These are phyloP conservation scores for Pugionium cornutum DNA, from an alignment of 345 rosid genomes.

Conservation along the genomic window DNA sequence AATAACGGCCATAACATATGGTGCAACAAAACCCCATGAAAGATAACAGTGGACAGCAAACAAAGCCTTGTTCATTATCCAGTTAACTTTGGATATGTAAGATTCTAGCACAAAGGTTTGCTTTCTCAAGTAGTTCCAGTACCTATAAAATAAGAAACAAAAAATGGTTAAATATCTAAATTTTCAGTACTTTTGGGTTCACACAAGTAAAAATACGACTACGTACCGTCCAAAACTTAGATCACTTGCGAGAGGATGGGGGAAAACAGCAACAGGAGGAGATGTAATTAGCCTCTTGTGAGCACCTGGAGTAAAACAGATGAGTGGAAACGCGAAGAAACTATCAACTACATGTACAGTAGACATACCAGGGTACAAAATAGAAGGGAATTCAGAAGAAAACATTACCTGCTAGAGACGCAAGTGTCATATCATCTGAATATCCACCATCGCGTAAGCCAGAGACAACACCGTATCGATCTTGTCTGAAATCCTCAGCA, in stretches of 20 bases:
- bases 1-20: slow-evolving; percentile 75
- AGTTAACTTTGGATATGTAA: slow-evolving; percentile 72
- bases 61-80: slow-evolving; percentile 93
- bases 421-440: slow-evolving; percentile 99
- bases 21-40: slow-evolving; percentile 96
- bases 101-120: slow-evolving; percentile 99
- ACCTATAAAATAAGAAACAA: slow-evolving; percentile 45
- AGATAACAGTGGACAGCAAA: slow-evolving; percentile 83
- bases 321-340: slow-evolving; percentile 15
- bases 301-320: slow-evolving; percentile 57
- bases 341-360: slow-evolving; percentile 19
- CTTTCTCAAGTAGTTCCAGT: slow-evolving; percentile 99
- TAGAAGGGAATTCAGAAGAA: slow-evolving; percentile 3
- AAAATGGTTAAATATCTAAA: slow-evolving; percentile 11
- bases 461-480: slow-evolving; percentile 83
- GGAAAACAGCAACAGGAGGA: slow-evolving; percentile 98
- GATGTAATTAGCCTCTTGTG: slow-evolving; percentile 95
- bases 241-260: slow-evolving; percentile 95
- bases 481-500: slow-evolving; percentile 97
- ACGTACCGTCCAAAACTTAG: slow-evolving; percentile 89
- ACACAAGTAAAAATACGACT: slow-evolving; percentile 13
- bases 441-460: slow-evolving; percentile 98
- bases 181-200: not conserved
- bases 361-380: not conserved
- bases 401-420: slow-evolving; percentile 82